These are phyloP conservation scores for Macrophomina tecta DNA, from an alignment of 2,329 filamentous ascomycete genomes.

Conservation along the genomic window DNA sequence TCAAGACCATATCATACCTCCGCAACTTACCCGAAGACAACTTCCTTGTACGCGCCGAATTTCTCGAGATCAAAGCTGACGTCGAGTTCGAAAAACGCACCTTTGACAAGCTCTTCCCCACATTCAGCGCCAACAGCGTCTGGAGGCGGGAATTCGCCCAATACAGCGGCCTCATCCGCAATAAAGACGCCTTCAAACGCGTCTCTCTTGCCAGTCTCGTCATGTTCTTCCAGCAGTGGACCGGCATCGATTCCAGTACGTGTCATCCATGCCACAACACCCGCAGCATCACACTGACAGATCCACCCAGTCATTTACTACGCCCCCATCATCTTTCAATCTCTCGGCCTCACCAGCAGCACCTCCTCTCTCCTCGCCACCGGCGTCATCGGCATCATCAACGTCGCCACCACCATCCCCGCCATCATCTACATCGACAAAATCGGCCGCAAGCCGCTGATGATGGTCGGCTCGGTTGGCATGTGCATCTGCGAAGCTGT, in stretches of 20 bases:
- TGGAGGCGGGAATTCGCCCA: conserved; percentile 7
- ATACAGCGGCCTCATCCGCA: conserved; percentile 52
- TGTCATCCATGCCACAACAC: background rate
- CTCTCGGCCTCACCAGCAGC: conserved; percentile 43
- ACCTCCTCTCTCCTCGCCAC: conserved; percentile 56
- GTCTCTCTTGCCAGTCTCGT: conserved; percentile 65
- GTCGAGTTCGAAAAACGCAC: conserved; percentile 29
- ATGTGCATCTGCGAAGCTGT: conserved; percentile 45
- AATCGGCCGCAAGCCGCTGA: conserved; percentile 57
- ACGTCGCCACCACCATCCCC: conserved; percentile 60
- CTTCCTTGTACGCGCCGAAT: conserved; percentile 31
- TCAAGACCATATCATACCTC: conserved; percentile 37
- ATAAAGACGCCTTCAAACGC: conserved; percentile 58
- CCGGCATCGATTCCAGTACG: conserved; percentile 50
- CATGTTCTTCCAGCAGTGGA: conserved; percentile 57
- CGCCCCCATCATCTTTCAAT: conserved; percentile 51
- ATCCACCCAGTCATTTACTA: conserved; percentile 54
- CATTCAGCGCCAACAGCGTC: conserved; percentile 60
- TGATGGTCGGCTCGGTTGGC: conserved; percentile 57
- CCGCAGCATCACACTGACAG: background rate
- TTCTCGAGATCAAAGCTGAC: conserved; percentile 31
- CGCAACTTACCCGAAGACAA: conserved; percentile 33
- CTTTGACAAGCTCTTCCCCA: conserved; percentile 30
- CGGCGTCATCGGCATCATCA: conserved; percentile 63
- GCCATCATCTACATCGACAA: conserved; percentile 62